Evolutionary conservation across 2,329 filamentous ascomycete species (phyloP), one percentile per base, ranked within the genome.

Genomic region (Penicillium sp.): DNA sequence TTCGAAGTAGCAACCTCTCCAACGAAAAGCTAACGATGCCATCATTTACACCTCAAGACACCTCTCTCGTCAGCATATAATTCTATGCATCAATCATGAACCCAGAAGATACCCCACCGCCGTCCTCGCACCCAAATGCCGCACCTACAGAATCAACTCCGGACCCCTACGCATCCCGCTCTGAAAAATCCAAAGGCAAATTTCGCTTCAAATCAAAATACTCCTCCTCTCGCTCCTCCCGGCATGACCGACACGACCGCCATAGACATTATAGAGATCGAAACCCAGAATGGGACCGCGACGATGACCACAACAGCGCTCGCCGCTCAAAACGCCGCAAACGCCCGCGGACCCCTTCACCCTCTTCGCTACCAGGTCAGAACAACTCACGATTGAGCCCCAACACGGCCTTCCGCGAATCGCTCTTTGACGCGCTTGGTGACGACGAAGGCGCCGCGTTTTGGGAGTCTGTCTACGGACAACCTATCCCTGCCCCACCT

Each of bases 381-480:
- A 49, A 38, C 4, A 38, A 9, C 35, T 30, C 48, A 21, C 62
- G 67, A 1, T 81, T 91, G 17, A 86, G 90, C 68, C 84, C 91
- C 0, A 89, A 92, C 46, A 82, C 85, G 0, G 92, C 94, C 0
- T 99, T 99, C 76, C 89, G 92, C 31, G 92, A 96, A 76, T 97
- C 93, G 0, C 88, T 99, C 5, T 98, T 98, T 79, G 95, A 99
- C 76, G 95, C 95, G 35, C 90, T 99, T 78, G 94, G 93, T 44
- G 95, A 99, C 77, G 94, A 98, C 73, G 95, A 99, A 79, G 95
- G 94, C 51, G 95, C 95, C 2, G 86, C 88, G 7, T 99, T 95
- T 80, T 99, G 95, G 95, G 90, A 97, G 76, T 87, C 88, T 17
- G 91, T 99, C n/a, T 99, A 98, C 78, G 93, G 93, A 1, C 94